Evolutionary conservation across 2,329 filamentous ascomycete species (phyloP), one percentile per base, ranked within the genome.

Genomic region (Trichoderma lentiforme): DNA sequence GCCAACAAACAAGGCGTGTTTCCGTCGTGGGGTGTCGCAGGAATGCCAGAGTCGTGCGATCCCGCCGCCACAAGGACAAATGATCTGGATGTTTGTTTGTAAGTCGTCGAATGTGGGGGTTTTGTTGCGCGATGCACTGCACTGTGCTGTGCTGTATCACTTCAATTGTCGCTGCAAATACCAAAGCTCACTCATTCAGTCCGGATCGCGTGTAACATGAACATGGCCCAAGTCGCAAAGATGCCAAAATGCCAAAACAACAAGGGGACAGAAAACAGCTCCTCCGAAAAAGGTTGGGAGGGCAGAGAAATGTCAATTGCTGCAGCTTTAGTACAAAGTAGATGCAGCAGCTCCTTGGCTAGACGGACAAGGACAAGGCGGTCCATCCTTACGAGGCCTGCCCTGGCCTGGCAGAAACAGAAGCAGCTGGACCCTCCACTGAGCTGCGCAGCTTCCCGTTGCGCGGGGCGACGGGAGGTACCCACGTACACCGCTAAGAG

Each of bases 381-480:
- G 39, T 51, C 28, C 56, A 47, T 61, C 53, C 64, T 56, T 61
- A 24, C 66, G 47, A 58, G 61, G 43, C 57, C 18, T 26, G 56
- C 21, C 36, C 36, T 18, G 36, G 36, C 39, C 39, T 39, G 36
- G 36, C 36, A 39, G 36, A 43, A 43, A n/a, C 15, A 43, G 39
- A n/a, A 43, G 3, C 32, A 65, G 24, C 51, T 53, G 32, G 51
- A 58, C 36, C 62, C 63, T 39, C 60, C 60, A 24, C 43, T 11
- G 12, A 21, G n/a, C 64, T 12, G 34, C 30, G 32, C 65, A 70
- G 71, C 61, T 71, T 53, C 61, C 68, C 71, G 74, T 75, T 75
- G 74, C 74, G 73, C 74, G 70, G 74, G 74, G 74, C 72, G 73
- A 75, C 73, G 71, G 57, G 66, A 69, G 7, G 26, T 32, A 72